These are phyloP conservation scores for Fomitopsis serialis DNA, from an alignment of 768 basidiomycete genomes.

Conservation along the genomic window DNA sequence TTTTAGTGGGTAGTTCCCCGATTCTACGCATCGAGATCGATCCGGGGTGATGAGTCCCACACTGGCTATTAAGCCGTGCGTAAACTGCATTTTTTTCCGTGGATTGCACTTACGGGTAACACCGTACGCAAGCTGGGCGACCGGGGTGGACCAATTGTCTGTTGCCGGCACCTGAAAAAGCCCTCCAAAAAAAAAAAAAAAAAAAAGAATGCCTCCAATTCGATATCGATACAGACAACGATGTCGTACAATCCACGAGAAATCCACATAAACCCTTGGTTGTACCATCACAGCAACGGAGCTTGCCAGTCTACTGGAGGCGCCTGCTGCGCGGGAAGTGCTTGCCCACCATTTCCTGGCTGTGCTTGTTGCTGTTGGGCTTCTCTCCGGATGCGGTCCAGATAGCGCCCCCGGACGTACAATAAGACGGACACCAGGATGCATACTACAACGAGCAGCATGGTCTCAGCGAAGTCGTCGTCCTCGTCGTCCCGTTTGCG, in stretches of 20 bases:
- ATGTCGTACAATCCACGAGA: background rate
- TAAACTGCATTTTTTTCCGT: no score
- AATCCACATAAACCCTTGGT: background rate
- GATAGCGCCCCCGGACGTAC: conserved; percentile 75
- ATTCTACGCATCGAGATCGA: no score
- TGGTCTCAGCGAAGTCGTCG: conserved; percentile 76
- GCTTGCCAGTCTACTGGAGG: conserved; percentile 59
- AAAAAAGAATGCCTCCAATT: no score
- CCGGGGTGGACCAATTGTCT: no score
- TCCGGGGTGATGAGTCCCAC: no score
- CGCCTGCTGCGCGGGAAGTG: conserved; percentile 22
- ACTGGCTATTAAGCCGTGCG: no score
- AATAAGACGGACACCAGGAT: conserved; percentile 68
- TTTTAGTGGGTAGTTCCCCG: no score
- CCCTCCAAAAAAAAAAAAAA: no score
- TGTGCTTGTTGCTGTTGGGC: conserved; percentile 34
- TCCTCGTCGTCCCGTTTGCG: conserved; percentile 55
- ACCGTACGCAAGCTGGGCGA: no score
- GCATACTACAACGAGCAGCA: conserved; percentile 71
- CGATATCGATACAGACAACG: background rate
- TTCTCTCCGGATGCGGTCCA: conserved; percentile 66
- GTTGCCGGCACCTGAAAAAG: no score
- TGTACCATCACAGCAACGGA: conserved; percentile 6
- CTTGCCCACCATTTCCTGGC: conserved; percentile 28
- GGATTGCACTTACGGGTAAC: no score